Evolutionary conservation across 164 flowering plant species (phyloP).

Genomic region (Tetracentron sinense): DNA sequence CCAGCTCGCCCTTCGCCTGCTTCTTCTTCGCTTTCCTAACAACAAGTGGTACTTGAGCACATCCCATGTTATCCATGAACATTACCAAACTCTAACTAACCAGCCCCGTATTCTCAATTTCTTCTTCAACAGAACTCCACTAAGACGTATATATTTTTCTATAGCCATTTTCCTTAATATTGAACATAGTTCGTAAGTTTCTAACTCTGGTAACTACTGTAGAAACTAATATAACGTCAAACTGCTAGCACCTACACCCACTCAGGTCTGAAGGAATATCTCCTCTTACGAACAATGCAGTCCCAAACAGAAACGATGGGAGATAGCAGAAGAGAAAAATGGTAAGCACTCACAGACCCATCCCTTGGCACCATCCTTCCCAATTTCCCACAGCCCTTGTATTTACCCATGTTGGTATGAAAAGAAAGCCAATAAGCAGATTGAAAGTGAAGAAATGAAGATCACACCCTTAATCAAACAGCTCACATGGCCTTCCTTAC

Average conservation of each 20-base stretch:
- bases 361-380: too few relatives aligned
- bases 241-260: slow-evolving; percentile 68
- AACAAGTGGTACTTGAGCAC: slow-evolving; percentile 47
- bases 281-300: too few relatives aligned
- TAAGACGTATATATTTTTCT: slow-evolving; percentile 18
- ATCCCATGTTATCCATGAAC: slow-evolving; percentile 46
- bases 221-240: slow-evolving; percentile 16
- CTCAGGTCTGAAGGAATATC: slow-evolving; percentile 42
- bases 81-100: slow-evolving; percentile 17
- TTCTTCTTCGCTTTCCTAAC: slow-evolving; percentile 82
- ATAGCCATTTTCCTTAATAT: slow-evolving; percentile 3
- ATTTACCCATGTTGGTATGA: slow-evolving; percentile 42
- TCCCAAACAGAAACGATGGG: too few relatives aligned
- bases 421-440: slow-evolving; percentile 3
- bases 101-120: slow-evolving; percentile 21
- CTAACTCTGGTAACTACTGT: slow-evolving; percentile 6
- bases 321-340: slow-evolving; percentile 20
- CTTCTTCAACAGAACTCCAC: slow-evolving; percentile 20
- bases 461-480: slow-evolving; percentile 22
- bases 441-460: slow-evolving; percentile 6
- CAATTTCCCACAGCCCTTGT: slow-evolving; percentile 57
- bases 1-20: slow-evolving; percentile 83
- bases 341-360: slow-evolving; percentile 42
- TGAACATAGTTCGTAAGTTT: slow-evolving; percentile 1
- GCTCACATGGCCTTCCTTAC: slow-evolving; percentile 36